Conservation (phyloP, 768 basidiomycete species). For the Tremella mesenterica region DNA sequence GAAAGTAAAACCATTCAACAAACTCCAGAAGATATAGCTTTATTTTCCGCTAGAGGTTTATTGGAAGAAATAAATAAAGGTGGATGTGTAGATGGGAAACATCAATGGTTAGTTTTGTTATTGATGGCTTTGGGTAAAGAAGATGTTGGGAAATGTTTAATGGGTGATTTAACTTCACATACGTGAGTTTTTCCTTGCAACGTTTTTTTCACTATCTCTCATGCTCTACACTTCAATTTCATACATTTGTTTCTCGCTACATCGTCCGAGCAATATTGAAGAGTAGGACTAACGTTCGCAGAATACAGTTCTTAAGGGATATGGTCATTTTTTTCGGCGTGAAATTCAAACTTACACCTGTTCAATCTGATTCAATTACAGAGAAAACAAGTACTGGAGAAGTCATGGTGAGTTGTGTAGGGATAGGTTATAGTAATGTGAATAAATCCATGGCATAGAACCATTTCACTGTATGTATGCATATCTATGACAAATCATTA, state of each 20-base stretch:
- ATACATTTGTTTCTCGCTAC: neutral
- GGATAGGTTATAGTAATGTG: constrained; percentile 81
- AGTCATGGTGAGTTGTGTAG: constrained; percentile 79
- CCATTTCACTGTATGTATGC: neutral
- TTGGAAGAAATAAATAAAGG: constrained; percentile 69
- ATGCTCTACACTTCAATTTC: neutral
- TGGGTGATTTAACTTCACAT: constrained; percentile 71
- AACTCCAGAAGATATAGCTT: constrained; percentile 85
- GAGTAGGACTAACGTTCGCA: constrained; percentile 40
- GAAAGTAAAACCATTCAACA: constrained; percentile 35
- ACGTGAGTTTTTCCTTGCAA: constrained; percentile 54
- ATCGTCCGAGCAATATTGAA: neutral
- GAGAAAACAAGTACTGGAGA: constrained; percentile 11
- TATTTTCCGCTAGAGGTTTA: constrained; percentile 68
- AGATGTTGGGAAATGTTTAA: constrained; percentile 81
- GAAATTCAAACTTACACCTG: constrained; percentile 73
- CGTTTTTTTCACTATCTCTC: constrained; percentile 1
- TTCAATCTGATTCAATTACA: constrained; percentile 3
- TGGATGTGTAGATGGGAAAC: constrained; percentile 83
- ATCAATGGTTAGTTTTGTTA: constrained; percentile 74
- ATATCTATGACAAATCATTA: neutral
- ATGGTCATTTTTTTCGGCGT: constrained; percentile 74
- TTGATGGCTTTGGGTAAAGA: constrained; percentile 96
- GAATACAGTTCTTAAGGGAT: constrained; percentile 86
- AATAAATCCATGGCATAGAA: constrained; percentile 44